These are phyloP conservation scores for Neodidymelliopsis sp. DNA, from an alignment of 2,329 filamentous ascomycete species.

Conservation along the genomic window DNA sequence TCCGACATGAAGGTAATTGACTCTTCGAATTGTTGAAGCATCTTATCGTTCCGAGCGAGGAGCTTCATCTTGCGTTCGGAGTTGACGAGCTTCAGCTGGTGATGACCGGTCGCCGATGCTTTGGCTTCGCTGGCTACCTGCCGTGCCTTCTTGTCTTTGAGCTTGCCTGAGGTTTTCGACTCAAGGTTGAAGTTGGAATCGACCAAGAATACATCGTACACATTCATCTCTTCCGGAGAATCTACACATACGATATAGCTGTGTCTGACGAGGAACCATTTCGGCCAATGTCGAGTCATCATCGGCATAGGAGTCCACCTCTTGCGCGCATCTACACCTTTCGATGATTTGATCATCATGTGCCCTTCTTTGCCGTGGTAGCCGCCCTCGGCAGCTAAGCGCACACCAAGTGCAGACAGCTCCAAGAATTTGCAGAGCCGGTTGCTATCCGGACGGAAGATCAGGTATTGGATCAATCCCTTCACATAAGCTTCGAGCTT, in stretches of 20 bases:
- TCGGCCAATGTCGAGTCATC: slow-evolving; percentile 83
- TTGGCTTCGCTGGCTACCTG: slow-evolving; percentile 72
- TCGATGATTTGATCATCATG: slow-evolving; percentile 88
- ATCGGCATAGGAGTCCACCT: slow-evolving; percentile 80
- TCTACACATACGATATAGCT: slow-evolving; percentile 99
- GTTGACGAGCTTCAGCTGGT: slow-evolving; percentile 86
- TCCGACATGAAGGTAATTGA: slow-evolving; percentile 87
- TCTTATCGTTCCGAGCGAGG: slow-evolving; percentile 87
- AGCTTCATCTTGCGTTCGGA: slow-evolving; percentile 92
- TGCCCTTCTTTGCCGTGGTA: slow-evolving; percentile 98
- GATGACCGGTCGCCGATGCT: slow-evolving; percentile 73
- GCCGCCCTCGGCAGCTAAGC: slow-evolving; percentile 91
- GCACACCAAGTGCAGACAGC: slow-evolving; percentile 89
- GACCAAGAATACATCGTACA: slow-evolving; percentile 98
- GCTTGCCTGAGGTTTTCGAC: slow-evolving; percentile 64
- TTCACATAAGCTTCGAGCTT: slow-evolving; percentile 90
- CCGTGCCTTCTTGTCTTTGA: slow-evolving; percentile 62
- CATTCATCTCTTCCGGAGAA: slow-evolving; percentile 97
- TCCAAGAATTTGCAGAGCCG: slow-evolving; percentile 95
- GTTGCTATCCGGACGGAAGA: slow-evolving; percentile 95
- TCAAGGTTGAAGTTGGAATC: slow-evolving; percentile 86
- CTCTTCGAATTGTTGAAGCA: slow-evolving; percentile 90
- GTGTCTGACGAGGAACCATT: slow-evolving; percentile 98
- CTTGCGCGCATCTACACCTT: slow-evolving; percentile 84
- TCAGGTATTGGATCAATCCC: slow-evolving; percentile 94